These are phyloP conservation scores for Candida xyloterini DNA, from an alignment of 805 yeast genomes.

Conservation along the genomic window DNA sequence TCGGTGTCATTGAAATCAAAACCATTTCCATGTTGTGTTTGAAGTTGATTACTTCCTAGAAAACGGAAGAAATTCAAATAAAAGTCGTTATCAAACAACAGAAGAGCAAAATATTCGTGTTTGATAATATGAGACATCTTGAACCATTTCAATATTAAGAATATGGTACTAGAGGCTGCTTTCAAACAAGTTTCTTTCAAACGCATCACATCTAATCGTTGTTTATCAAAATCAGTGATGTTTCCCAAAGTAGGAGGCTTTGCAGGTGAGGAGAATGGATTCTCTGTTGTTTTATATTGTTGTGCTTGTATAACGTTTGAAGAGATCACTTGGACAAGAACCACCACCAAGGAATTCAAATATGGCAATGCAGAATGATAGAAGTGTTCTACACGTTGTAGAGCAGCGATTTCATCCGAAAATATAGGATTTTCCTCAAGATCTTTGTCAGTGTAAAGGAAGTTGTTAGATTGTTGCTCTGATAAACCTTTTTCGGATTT, in stretches of 20 bases:
- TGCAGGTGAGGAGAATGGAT: slow-evolving; percentile 11
- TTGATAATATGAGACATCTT: slow-evolving; percentile 75
- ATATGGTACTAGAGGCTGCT: slow-evolving; percentile 52
- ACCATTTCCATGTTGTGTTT: slow-evolving; percentile 23
- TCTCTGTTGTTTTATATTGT: slow-evolving; percentile 20
- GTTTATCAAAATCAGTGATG: slow-evolving; percentile 28
- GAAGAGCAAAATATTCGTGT: slow-evolving; percentile 65
- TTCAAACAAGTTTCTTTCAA: slow-evolving; percentile 63
- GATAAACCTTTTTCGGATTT: slow-evolving; percentile 47
- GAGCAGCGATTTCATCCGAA: slow-evolving; percentile 36
- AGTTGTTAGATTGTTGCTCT: slow-evolving; percentile 4
- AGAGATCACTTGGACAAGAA: slow-evolving; percentile 61
- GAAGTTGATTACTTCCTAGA: slow-evolving; percentile 30
- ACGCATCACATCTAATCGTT: slow-evolving; percentile 52
- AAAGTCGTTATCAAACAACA: slow-evolving; percentile 72
- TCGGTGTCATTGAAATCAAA: slow-evolving; percentile 29
- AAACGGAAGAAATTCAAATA: slow-evolving; percentile 37
- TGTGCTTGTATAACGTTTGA: slow-evolving; percentile 37
- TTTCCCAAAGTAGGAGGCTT: slow-evolving; percentile 19
- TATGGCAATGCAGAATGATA: slow-evolving; percentile 52
- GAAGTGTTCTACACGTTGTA: slow-evolving; percentile 57
- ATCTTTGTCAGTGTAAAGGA: slow-evolving; percentile 28
- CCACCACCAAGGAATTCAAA: slow-evolving; percentile 61
- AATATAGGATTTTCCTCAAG: slow-evolving; percentile 35
- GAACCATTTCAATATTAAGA: slow-evolving; percentile 68